Evolutionary conservation across 768 basidiomycete genomes (phyloP).

Genomic region (Tylopilus plumbeoviolaceoides): DNA sequence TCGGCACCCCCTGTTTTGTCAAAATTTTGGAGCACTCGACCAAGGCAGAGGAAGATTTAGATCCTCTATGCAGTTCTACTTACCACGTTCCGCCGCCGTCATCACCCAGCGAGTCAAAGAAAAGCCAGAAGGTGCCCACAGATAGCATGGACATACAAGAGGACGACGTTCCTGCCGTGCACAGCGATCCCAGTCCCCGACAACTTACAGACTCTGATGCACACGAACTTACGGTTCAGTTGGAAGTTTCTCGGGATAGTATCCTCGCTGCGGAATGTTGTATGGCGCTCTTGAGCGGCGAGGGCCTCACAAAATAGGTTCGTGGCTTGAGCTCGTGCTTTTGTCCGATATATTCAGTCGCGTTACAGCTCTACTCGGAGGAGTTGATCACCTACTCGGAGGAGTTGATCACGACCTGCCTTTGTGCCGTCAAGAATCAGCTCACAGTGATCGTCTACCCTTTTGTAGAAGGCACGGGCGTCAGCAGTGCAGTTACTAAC

Average conservation of each 20-base stretch:
- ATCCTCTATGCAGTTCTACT: conserved; percentile 52
- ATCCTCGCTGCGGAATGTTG: conserved; percentile 82
- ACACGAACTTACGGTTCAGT: conserved; percentile 43
- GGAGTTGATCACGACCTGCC: conserved; percentile 80
- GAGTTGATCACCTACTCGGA: conserved; percentile 94
- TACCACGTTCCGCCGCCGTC: conserved; percentile 20
- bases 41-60: conserved; percentile 68
- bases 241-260: conserved; percentile 68
- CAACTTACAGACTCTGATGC: conserved; percentile 45
- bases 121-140: conserved; percentile 36
- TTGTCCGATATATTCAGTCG: conserved; percentile 1
- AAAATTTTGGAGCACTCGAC: conserved; percentile 80
- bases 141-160: conserved; percentile 7
- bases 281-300: conserved; percentile 71
- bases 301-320: conserved; percentile 84
- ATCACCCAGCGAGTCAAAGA: conserved; percentile 46
- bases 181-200: conserved; percentile 12
- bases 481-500: conserved; percentile 42
- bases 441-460: conserved; percentile 80
- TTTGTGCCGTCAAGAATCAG: conserved; percentile 76
- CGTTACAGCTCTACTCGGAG: conserved; percentile 79
- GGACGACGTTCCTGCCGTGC: neutral
- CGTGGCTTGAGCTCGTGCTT: conserved; percentile 15
- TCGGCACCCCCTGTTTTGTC: conserved; percentile 61
- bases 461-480: conserved; percentile 69